A percentile compares a stretch with the other conserved stretches of the same genome.
Conservation (phyloP, 2,329 filamentous ascomycete genomes). For the Sarocladium oryzae region DNA sequence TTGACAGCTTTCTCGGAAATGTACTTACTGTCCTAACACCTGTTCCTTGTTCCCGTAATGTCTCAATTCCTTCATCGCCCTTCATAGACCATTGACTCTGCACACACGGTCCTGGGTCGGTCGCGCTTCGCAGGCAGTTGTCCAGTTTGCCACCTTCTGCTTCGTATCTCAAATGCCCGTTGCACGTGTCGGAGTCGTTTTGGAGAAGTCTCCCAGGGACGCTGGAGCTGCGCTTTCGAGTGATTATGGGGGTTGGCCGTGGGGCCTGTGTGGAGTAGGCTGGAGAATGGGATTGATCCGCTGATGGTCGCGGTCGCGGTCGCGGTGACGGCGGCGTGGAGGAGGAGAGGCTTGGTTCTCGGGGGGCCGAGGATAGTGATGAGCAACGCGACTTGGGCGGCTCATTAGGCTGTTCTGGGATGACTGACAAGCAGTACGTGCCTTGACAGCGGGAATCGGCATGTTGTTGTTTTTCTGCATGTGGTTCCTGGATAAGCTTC, state of each 20-base stretch:
- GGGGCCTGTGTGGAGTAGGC: neutral
- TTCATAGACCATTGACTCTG: neutral
- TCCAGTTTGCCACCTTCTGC: neutral
- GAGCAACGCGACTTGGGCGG: neutral
- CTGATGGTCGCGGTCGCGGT: neutral
- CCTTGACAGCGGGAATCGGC: neutral
- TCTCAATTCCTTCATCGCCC: too few relatives aligned
- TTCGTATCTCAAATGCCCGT: neutral
- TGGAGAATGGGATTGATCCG: neutral
- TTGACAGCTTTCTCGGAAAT: neutral
- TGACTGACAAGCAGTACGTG: neutral
- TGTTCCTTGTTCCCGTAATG: neutral
- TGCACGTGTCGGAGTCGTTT: too few relatives aligned
- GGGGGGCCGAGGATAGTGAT: neutral
- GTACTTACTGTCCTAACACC: neutral
- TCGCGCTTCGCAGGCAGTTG: neutral
- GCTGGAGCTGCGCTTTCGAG: neutral
- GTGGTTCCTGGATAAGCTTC: too few relatives aligned
- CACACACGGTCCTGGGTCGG: neutral
- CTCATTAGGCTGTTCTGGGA: neutral
- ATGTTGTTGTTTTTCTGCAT: neutral
- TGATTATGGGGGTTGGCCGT: neutral
- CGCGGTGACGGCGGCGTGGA: too few relatives aligned
- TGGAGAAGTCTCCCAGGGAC: neutral
- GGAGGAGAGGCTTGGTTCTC: neutral